Evolutionary conservation across 1,284 basidiomycete genomes (phyloP).

Genomic region (Wolfiporia cocos): DNA sequence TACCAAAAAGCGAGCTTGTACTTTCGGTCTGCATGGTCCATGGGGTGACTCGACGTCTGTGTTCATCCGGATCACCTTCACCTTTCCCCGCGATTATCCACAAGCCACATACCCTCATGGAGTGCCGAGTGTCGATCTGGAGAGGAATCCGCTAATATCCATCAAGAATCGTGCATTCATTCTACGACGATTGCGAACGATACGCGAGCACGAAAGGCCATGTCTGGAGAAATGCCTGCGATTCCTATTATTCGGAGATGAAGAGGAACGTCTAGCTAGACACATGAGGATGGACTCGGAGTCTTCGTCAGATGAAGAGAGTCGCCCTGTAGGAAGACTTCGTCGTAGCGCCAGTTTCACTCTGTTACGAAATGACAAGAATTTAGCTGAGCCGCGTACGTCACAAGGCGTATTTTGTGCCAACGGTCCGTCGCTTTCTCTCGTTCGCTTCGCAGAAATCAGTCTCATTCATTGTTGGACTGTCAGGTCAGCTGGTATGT

Average conservation of each 20-base stretch:
- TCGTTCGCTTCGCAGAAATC: too few species aligned
- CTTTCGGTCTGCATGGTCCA: conserved; percentile 83
- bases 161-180: conserved; percentile 73
- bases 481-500: conserved; percentile 73
- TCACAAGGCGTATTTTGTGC: conserved; percentile 84
- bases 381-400: conserved; percentile 73
- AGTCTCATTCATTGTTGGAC: too few species aligned
- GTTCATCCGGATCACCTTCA: conserved; percentile 87
- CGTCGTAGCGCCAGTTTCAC: conserved; percentile 44
- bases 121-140: conserved; percentile 75
- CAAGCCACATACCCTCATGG: conserved; percentile 52
- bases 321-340: conserved; percentile 28
- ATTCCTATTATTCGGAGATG: conserved; percentile 71
- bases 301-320: conserved; percentile 42
- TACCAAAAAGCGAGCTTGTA: conserved; percentile 78
- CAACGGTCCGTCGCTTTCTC: conserved; percentile 62
- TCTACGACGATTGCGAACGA: conserved; percentile 64
- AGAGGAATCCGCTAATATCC: conserved; percentile 76
- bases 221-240: conserved; percentile 79
- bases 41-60: conserved; percentile 81
- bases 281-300: conserved; percentile 43
- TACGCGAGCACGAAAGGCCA: conserved; percentile 66
- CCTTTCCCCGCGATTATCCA: conserved; percentile 84
- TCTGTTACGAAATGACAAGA: conserved; percentile 59
- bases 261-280: conserved; percentile 30